Evolutionary conservation across 2,329 filamentous ascomycete species (phyloP).

Genomic region (Alternaria hordeiaustralica): DNA sequence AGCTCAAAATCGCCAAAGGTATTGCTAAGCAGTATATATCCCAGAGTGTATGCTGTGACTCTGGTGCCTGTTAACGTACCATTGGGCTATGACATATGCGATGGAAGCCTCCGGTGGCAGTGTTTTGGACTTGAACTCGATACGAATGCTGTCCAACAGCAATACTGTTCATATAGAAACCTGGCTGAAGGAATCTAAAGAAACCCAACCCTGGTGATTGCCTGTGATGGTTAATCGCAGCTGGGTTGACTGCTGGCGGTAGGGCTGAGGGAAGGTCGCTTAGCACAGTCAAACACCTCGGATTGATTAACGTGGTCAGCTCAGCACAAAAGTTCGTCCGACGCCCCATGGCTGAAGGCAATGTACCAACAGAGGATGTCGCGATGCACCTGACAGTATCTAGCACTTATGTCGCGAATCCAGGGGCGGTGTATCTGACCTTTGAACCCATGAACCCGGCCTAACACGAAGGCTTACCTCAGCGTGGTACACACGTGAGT

Average conservation of each 20-base stretch:
- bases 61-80: neutral
- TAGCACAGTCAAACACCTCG: neutral
- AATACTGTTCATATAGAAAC: neutral
- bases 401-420: neutral
- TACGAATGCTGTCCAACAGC: neutral
- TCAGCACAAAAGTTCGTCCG: neutral
- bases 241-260: neutral
- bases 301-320: neutral
- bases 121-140: neutral
- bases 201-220: fast-evolving
- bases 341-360: neutral
- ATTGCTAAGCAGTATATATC: neutral
- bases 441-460: neutral
- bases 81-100: neutral
- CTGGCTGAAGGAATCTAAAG: neutral
- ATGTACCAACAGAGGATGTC: neutral
- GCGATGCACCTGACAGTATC: neutral
- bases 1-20: neutral
- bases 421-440: neutral
- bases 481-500: neutral
- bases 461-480: neutral
- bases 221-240: neutral
- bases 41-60: neutral
- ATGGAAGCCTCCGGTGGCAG: neutral
- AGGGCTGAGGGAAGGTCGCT: neutral